Evolutionary conservation across 176 grass and related monocot genomes (phyloP), one percentile per base, ranked within the genome.

Genomic region (Oryza glumipatula): DNA sequence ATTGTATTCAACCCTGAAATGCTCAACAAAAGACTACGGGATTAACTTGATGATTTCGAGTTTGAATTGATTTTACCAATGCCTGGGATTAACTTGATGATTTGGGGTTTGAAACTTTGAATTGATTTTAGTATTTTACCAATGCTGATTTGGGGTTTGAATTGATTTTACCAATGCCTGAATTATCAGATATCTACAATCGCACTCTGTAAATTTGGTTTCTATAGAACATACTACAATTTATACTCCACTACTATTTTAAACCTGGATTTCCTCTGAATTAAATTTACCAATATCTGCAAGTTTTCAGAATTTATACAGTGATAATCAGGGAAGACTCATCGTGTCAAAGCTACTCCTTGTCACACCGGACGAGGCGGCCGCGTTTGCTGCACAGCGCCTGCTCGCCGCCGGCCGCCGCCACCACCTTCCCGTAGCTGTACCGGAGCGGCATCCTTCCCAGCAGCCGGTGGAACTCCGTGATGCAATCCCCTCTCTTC

Each of bases 401-500:
- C 77, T 90, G 93, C 77, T 98, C 96, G 23, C 86, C 81, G 24
- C 67, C 83, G 72, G 80, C 63, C 2, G 74, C 91, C 26, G 85
- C 71, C 54, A 90, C 86, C 88, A 92, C 44, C 87, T 90, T 94
- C 9, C 91, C 93, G 49, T 94, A 90, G 88, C 88, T 94, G 74
- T 95, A 98, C 80, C 88, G 74, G 33, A 95, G 91, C 16, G 93
- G 93, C 96, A 98, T 98, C 66, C 83, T 84, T 0, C 93, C 89
- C 8, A 98, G 83, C 85, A 98, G 26, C 58, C 90, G 88, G 87
- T 98, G 96, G 65, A 98, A 98, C 87, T 92, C 83, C 2, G 87
- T 92, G 77, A 98, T 95, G 90, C 96, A 98, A 6, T 88, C 78
- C 19, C 96, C 96, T 67, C 91, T 75, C 88, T 87, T 95, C 88